A percentile compares a stretch with the other conserved stretches of the same genome.
phyloP scores from a whole-genome alignment of 164 flowering plant species.

The Buxus sempervirens region DNA sequence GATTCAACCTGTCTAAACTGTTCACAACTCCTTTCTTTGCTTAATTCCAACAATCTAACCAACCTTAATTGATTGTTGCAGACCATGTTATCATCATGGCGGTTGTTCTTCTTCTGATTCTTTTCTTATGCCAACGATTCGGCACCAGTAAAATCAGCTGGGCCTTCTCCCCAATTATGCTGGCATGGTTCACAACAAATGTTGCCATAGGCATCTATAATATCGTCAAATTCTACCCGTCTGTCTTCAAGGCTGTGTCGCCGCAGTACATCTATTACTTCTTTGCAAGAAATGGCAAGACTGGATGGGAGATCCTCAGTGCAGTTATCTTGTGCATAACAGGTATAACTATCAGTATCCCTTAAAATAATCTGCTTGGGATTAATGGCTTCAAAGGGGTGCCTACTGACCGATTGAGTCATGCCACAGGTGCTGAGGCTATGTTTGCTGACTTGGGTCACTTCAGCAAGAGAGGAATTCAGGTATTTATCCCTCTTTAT shows the following conservation, averaged over 20 bases:
- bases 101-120: conserved; percentile 14
- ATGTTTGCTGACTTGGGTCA: too few relatives aligned
- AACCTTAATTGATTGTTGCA: too few relatives aligned
- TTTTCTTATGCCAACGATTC: conserved; percentile 22
- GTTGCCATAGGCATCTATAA: conserved; percentile 23
- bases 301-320: conserved; percentile 25
- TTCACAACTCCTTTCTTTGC: too few relatives aligned
- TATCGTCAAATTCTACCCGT: conserved; percentile 20
- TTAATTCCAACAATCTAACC: too few relatives aligned
- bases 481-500: too few relatives aligned
- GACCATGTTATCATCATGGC: conserved; percentile 24
- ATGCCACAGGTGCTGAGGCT: too few relatives aligned
- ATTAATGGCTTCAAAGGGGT: too few relatives aligned
- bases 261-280: conserved; percentile 24
- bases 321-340: conserved; percentile 24
- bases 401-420: too few relatives aligned
- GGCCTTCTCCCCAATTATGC: conserved; percentile 31
- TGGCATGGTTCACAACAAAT: conserved; percentile 21
- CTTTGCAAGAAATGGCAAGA: conserved; percentile 17
- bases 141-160: conserved; percentile 28
- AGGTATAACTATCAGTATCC: conserved; percentile 8
- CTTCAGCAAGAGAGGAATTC: too few relatives aligned
- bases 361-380: too few relatives aligned
- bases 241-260: conserved; percentile 21
- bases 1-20: not conserved